Percentiles rank a stretch among this genome's conserved stretches.
Conservation (phyloP, 2,329 filamentous ascomycete genomes). For the Cordyceps javanica region DNA sequence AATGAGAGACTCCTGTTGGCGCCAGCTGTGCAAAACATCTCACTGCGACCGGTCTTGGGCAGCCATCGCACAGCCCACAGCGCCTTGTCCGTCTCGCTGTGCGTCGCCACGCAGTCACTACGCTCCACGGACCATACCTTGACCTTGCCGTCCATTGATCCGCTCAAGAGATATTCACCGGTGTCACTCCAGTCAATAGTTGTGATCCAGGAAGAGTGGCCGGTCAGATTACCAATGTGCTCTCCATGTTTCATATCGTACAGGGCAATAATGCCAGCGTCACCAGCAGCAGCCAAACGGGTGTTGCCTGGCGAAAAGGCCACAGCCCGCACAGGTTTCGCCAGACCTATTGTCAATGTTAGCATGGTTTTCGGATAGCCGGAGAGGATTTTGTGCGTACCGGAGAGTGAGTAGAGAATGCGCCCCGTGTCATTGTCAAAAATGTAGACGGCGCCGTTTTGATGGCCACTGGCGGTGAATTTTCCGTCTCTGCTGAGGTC, state of each 20-base stretch:
- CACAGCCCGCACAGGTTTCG: slow-evolving; percentile 78
- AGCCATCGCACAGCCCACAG: slow-evolving; percentile 84
- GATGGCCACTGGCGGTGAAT: slow-evolving; percentile 86
- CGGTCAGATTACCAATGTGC: slow-evolving; percentile 77
- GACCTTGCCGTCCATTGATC: slow-evolving; percentile 85
- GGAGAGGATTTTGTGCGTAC: slow-evolving; percentile 36
- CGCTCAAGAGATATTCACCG: slow-evolving; percentile 84
- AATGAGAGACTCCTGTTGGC: slow-evolving; percentile 71
- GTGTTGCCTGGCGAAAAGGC: slow-evolving; percentile 83
- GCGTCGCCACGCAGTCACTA: slow-evolving; percentile 80
- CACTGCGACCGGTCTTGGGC: slow-evolving; percentile 62
- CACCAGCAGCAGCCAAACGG: slow-evolving; percentile 82
- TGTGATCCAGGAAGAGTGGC: slow-evolving; percentile 82
- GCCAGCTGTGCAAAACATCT: slow-evolving; percentile 72
- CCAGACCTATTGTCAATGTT: slow-evolving; percentile 54
- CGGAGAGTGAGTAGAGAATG: slow-evolving; percentile 77
- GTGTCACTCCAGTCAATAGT: slow-evolving; percentile 89
- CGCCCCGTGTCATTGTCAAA: slow-evolving; percentile 89
- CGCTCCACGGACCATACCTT: slow-evolving; percentile 94
- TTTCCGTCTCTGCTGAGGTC: slow-evolving; percentile 74
- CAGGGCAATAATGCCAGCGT: slow-evolving; percentile 79
- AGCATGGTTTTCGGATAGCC: not conserved
- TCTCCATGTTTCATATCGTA: slow-evolving; percentile 92
- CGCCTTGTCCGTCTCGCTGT: slow-evolving; percentile 80
- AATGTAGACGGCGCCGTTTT: slow-evolving; percentile 86